Base-by-base conservation (phyloP, 2,329 filamentous ascomycete genomes). In the Pyrenochaeta sp. region DNA sequence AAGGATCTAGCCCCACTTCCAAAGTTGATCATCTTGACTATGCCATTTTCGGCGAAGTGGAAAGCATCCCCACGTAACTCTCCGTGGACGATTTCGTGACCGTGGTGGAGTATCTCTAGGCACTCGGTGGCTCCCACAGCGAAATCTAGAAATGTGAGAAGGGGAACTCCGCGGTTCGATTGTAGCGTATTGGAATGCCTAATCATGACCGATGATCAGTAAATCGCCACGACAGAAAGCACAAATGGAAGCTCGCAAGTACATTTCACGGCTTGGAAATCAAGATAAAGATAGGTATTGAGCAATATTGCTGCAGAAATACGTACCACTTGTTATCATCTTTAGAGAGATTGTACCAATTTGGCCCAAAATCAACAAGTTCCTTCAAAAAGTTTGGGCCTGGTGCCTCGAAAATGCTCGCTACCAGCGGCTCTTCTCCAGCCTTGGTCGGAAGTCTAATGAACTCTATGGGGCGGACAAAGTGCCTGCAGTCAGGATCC, bases 31-130 rank as follows among this genome's bases (percentile, higher is more conserved):
- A 96, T 79, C 65, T 88, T 90, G 52, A 96, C 90, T 42, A 79
- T 76, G 42, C 85, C 84, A 1, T 82, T 83, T 31, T 90, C 83
- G 58, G 89, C 88, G 75, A 89, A 96, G 66, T 96, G 90, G 63
- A 96, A 96, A 1, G 91, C 88, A 71, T 97, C 93, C 4, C 86
- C 89, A 19, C 93, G 83, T 36, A 97, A 86, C 72, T 97, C 93
- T 30, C 93, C 93, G 60, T 96, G 93, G 1, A 96, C 87, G 44
- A 91, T 84, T 48, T 89, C 87, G 44, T 93, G 83, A 7, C 88
- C 86, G 71, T 96, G 91, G 61, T 97, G 93, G n/a, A 97, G 75
- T 32, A 95, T 85, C 69, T 96, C 92, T 34, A 96, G 74, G 64
- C 90, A 95, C 68, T 95, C 84, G 5, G 88, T 84, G 1, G 92